phyloP scores from a whole-genome alignment of 306 rosid genomes.

The Lathyrus tuberosus region DNA sequence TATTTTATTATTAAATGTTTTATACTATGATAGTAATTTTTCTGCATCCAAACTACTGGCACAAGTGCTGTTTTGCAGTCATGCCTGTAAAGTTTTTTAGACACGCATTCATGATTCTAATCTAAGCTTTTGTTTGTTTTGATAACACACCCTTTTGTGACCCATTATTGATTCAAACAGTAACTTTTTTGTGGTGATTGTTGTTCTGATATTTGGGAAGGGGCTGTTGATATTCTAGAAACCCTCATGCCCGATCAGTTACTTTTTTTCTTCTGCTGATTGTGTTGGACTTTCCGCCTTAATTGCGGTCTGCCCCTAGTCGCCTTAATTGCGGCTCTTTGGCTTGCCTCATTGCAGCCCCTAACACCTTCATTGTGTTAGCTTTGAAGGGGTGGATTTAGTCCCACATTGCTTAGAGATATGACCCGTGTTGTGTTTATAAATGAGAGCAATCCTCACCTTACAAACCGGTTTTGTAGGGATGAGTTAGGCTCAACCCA shows the following conservation, averaged over 20 bases:
- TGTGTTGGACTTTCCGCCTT: too few relatives aligned
- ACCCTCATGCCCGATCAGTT: not conserved
- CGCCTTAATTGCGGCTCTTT: too few relatives aligned
- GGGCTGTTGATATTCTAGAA: slow-evolving; percentile 3
- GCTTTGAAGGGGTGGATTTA: too few relatives aligned
- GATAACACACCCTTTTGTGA: slow-evolving; percentile 2
- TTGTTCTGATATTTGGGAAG: slow-evolving; percentile 14
- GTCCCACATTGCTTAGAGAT: too few relatives aligned
- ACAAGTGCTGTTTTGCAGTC: not conserved
- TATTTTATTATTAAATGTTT: not conserved
- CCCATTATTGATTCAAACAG: not conserved
- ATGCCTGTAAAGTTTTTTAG: not conserved
- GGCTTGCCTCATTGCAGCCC: too few relatives aligned
- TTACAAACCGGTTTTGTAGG: too few relatives aligned
- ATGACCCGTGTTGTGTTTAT: too few relatives aligned
- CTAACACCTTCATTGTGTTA: too few relatives aligned
- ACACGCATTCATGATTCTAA: too few relatives aligned
- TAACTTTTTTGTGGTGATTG: slow-evolving; percentile 2
- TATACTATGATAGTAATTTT: slow-evolving; percentile 8
- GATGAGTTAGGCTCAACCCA: too few relatives aligned
- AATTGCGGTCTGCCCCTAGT: too few relatives aligned
- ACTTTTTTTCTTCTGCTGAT: not conserved
- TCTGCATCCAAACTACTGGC: slow-evolving; percentile 14
- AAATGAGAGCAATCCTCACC: too few relatives aligned
- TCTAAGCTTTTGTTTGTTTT: slow-evolving; percentile 1